phyloP scores from a whole-genome alignment of 2,329 filamentous ascomycete genomes.

The Ceratocystis harringtonii region DNA sequence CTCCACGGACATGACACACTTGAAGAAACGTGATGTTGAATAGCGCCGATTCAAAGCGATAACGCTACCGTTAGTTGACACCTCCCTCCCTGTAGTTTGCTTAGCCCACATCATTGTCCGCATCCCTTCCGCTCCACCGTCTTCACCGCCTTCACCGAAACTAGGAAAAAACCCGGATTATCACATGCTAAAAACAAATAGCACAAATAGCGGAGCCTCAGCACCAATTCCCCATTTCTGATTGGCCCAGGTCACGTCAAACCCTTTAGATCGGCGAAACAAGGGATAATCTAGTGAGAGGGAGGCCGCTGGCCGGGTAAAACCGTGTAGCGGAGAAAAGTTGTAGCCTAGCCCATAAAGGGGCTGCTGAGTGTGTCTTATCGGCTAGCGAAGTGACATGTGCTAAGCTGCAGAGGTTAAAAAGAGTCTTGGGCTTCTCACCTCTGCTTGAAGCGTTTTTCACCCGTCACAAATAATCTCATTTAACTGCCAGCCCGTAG shows the following conservation, averaged over 20 bases:
- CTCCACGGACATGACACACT: not conserved
- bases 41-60: too few relatives aligned
- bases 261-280: not conserved
- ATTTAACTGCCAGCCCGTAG: not conserved
- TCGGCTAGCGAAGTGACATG: not conserved
- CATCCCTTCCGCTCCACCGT: not conserved
- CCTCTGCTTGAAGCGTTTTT: not conserved
- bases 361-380: not conserved
- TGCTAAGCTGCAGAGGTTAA: not conserved
- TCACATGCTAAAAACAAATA: not conserved
- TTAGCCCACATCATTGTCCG: too few relatives aligned
- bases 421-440: not conserved
- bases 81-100: too few relatives aligned
- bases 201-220: constrained; percentile 7
- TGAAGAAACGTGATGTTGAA: too few relatives aligned
- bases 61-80: too few relatives aligned
- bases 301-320: not conserved
- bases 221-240: not conserved
- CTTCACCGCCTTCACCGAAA: not conserved
- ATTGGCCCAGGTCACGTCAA: not conserved
- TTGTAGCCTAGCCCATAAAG: not conserved
- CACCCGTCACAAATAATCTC: not conserved
- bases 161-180: constrained; percentile 1
- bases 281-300: not conserved
- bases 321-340: not conserved